Base-by-base conservation (phyloP, 345 rosid species). In the Sisymbrium irio region DNA sequence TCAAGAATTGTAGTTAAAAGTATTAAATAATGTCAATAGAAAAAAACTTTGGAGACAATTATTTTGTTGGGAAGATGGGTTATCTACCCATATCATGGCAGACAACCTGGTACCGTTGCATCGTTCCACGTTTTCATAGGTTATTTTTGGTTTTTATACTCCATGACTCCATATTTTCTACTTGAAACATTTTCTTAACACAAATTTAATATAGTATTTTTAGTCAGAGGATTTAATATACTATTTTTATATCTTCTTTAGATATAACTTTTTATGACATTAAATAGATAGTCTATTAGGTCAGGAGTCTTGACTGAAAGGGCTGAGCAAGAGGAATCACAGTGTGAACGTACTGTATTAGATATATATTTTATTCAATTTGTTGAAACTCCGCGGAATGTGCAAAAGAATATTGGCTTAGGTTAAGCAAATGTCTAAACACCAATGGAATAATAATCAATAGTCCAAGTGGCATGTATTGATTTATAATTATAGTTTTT, bases 31-130 rank as follows among this genome's bases (percentile, higher is more conserved):
- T 61, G 28, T 39, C 32, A 19, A 67, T 30, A 58, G 5, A n/a
- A 61, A 60, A 75, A 6, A 74, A 45, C 36, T 49, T 60, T n/a
- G 42, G 27, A 41, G 25, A 61, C 51, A 50, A 42, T 44, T 61
- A 68, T 68, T 61, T 68, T 33, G 74, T 61, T 59, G 61, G 49
- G 62, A 30, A 40, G 20, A 66, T 37, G 54, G 9, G 54, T 41
- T 37, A 36, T 67, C 55, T 30, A 66, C 67, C 61, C 62, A 40
- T 22, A 62, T 61, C 69, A 68, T 75, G 74, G 79, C 79, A 68
- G 79, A 75, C 74, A 75, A 75, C 79, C 69, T 75, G 79, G 79
- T 75, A 75, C 79, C 64, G 68, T 62, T 61, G 69, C 63, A 44
- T 49, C 69, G 11, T 46, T 61, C 74, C 57, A 40, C 69, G 39